These are phyloP conservation scores for Pontederia crassipes DNA, from an alignment of 176 grass and related monocot genomes.

Conservation along the genomic window DNA sequence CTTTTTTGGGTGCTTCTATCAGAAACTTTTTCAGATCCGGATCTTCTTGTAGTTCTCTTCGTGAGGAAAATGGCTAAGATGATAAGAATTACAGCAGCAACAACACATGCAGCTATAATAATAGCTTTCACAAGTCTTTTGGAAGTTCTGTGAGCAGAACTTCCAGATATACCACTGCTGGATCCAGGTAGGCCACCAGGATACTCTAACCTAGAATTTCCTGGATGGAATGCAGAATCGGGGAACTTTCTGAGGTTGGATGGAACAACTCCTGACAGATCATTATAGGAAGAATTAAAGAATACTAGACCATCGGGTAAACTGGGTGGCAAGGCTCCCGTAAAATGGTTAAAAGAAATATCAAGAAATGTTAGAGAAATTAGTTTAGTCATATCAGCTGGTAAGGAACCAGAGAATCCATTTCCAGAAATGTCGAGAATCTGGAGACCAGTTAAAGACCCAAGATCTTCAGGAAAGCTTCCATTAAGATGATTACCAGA, in stretches of 20 bases:
- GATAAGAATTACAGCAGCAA: conserved; percentile 55
- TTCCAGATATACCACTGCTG: conserved; percentile 29
- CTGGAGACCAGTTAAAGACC: conserved; percentile 51
- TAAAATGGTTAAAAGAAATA: conserved; percentile 74
- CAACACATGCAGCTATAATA: conserved; percentile 51
- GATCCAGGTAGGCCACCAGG: conserved; percentile 53
- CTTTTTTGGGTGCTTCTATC: conserved; percentile 52
- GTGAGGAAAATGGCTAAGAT: conserved; percentile 42
- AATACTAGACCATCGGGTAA: conserved; percentile 50
- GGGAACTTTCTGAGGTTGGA: conserved; percentile 86
- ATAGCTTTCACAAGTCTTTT: conserved; percentile 40
- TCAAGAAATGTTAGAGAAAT: conserved; percentile 54
- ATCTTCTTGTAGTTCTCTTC: conserved; percentile 43
- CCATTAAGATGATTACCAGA: conserved; percentile 76
- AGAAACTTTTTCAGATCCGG: conserved; percentile 67
- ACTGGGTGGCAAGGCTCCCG: conserved; percentile 52
- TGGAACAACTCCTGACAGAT: conserved; percentile 81
- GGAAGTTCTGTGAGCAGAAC: conserved; percentile 31
- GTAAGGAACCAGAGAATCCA: conserved; percentile 70
- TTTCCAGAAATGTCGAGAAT: conserved; percentile 78
- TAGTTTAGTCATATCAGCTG: conserved; percentile 51
- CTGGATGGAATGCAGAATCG: conserved; percentile 96
- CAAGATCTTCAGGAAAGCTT: conserved; percentile 63
- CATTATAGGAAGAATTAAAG: conserved; percentile 90
- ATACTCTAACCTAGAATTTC: conserved; percentile 72